Evolutionary conservation across 2,329 filamentous ascomycete species (phyloP), one percentile per base, ranked within the genome.

Genomic region (Juglanconis juglandina): DNA sequence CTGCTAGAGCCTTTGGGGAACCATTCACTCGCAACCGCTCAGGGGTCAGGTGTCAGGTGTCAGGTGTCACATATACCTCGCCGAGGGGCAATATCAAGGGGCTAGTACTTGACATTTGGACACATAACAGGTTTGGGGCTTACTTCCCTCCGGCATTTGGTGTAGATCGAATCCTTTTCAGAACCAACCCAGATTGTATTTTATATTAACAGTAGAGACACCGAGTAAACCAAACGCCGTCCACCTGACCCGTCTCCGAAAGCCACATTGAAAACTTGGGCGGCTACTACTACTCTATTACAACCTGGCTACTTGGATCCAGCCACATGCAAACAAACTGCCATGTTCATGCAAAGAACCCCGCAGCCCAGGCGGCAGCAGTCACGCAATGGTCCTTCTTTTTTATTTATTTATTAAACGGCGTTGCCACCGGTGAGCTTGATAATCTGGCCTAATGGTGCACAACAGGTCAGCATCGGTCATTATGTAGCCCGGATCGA

Each of bases 391-490:
- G 24, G 24, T 24, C 24, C 24, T 24, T 24, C 24, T 24, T 2
- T 24, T 24, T 2, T 24, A 41, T 32, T 33, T 24, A 2, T 24
- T 6, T 42, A 49, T 66, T 69, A 73, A 33, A 68, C 65, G 13
- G 68, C 67, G 35, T 70, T 72, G 53, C 73, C 73, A 60, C 73
- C 73, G 14, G 72, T 73, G 63, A 75, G 66, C 69, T 75, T 76
- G 69, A 76, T 73, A 53, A 76, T 68, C 60, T 76, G 73, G 64
- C 73, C 73, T 75, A 24, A 51, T 50, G 44, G 33, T 49, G 39
- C 49, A 44, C 24, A 14, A n/a, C 0, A 11, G 24, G 55, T 63
- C 44, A 59, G 58, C 56, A 58, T 50, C 13, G 42, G 39, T 4
- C 4, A n/a, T 11, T 10, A 17, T 17, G 44, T 7, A 7, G 7